Conservation (phyloP, 2,329 filamentous ascomycete species). For the Nakataea oryzae region DNA sequence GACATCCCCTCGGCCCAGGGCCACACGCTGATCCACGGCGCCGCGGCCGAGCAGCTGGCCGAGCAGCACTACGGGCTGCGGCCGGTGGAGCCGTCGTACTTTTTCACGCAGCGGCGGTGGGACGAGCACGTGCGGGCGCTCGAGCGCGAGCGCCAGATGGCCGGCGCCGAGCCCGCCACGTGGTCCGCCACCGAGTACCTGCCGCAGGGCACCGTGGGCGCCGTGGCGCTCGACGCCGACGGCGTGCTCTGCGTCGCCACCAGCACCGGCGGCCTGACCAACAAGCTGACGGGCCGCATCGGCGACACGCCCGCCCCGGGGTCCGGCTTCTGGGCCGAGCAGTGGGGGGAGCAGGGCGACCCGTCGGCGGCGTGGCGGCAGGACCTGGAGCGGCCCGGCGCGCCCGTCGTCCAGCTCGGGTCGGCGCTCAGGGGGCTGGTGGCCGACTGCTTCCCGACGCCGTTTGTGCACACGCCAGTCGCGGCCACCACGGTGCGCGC, state of each 20-base stretch:
- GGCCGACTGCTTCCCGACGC: constrained; percentile 49
- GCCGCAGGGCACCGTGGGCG: constrained; percentile 76
- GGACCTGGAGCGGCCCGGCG: constrained; percentile 5
- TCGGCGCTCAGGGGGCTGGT: constrained; percentile 36
- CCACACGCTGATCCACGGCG: constrained; percentile 37
- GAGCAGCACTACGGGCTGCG: constrained; percentile 53
- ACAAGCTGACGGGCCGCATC: constrained; percentile 76
- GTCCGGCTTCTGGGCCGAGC: constrained; percentile 83
- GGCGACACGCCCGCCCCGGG: constrained; percentile 80
- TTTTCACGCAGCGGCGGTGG: constrained; percentile 66
- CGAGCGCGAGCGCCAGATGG: constrained; percentile 25
- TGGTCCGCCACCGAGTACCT: constrained; percentile 36
- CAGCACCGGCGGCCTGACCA: constrained; percentile 71
- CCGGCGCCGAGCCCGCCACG: constrained; percentile 19
- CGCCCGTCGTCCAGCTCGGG: constrained; percentile 27
- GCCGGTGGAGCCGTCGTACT: constrained; percentile 60
- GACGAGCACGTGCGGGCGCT: constrained; percentile 52
- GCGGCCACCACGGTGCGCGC: constrained; percentile 26
- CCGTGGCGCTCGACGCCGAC: constrained; percentile 67
- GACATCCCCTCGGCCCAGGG: constrained; percentile 34
- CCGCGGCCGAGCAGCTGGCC: constrained; percentile 60
- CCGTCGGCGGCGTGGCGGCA: constrained; percentile 14
- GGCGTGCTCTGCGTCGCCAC: constrained; percentile 63
- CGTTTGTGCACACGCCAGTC: constrained; percentile 27
- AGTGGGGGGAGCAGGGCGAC: constrained; percentile 51